phyloP scores from a whole-genome alignment of 176 grass and related monocot species.

The Pontederia crassipes region DNA sequence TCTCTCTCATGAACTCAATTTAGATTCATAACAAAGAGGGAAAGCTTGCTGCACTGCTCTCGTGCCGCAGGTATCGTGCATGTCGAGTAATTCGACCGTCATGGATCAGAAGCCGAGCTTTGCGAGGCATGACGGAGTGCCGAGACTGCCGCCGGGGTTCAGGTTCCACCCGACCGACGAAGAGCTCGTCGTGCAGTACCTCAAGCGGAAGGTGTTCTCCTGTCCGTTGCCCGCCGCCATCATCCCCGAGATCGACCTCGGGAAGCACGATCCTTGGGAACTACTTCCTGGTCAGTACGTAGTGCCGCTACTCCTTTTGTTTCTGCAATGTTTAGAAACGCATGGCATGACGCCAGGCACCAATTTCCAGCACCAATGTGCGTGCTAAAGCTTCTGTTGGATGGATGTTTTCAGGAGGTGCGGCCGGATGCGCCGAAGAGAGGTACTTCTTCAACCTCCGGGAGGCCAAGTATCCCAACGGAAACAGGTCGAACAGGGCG shows the following conservation, averaged over 20 bases:
- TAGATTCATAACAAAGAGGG: too few relatives aligned
- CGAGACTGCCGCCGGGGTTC: conserved; percentile 28
- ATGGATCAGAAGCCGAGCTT: conserved; percentile 17
- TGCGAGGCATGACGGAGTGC: background rate
- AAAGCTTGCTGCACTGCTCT: too few relatives aligned
- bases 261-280: conserved; percentile 24
- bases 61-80: too few relatives aligned
- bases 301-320: background rate
- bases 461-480: conserved; percentile 17
- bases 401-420: background rate
- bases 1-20: too few relatives aligned
- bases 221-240: conserved; percentile 24
- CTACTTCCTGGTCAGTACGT: conserved; percentile 23
- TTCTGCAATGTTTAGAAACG: background rate
- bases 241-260: conserved; percentile 31
- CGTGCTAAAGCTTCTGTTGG: background rate
- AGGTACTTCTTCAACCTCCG: conserved; percentile 30
- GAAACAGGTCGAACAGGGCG: conserved; percentile 16
- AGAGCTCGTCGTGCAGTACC: conserved; percentile 28
- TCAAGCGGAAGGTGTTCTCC: conserved; percentile 28
- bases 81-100: background rate
- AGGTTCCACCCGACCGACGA: conserved; percentile 35
- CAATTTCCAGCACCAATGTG: background rate
- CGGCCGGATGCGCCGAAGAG: conserved; percentile 20
- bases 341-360: too few relatives aligned